Evolutionary conservation across 2,329 filamentous ascomycete species (phyloP).

Genomic region (Fusarium kyushuense): DNA sequence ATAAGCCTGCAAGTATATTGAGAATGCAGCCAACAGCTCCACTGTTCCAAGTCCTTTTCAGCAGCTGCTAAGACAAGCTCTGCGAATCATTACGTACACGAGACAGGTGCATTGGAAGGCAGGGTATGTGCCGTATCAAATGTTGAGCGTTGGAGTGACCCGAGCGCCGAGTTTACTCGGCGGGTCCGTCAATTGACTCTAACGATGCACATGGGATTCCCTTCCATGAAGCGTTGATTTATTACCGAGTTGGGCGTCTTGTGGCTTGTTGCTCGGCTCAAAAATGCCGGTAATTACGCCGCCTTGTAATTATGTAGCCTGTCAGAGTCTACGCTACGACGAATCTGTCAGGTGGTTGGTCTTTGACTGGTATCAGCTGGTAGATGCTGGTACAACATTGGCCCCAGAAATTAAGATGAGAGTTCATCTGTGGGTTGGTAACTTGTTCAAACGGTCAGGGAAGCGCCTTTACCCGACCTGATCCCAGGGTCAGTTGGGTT

Average conservation of each 20-base stretch:
- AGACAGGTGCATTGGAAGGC: not conserved
- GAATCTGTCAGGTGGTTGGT: constrained; percentile 22
- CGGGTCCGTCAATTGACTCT: constrained; percentile 7
- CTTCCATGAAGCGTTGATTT: constrained; percentile 25
- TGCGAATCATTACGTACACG: constrained; percentile 28
- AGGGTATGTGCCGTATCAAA: not conserved
- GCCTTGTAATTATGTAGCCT: not conserved
- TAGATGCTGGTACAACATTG: not conserved
- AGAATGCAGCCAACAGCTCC: constrained; percentile 1
- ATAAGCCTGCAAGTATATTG: constrained; percentile 8
- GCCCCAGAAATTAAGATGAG: not conserved
- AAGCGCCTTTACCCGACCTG: not conserved
- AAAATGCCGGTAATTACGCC: constrained; percentile 31
- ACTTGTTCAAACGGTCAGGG: constrained; percentile 7
- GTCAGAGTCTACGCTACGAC: constrained; percentile 17
- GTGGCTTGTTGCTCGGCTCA: constrained; percentile 32
- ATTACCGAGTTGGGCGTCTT: constrained; percentile 33
- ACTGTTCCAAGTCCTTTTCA: constrained; percentile 10
- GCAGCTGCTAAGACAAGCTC: constrained; percentile 14
- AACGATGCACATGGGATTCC: constrained; percentile 22
- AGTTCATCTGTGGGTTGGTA: not conserved
- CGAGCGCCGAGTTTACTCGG: constrained; percentile 24
- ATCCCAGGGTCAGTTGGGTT: not conserved
- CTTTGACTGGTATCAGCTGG: constrained; percentile 1
- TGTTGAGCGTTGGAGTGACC: not conserved